Evolutionary conservation across 1,284 basidiomycete genomes (phyloP), one percentile per base, ranked within the genome.

Genomic region (Melampsora americana): DNA sequence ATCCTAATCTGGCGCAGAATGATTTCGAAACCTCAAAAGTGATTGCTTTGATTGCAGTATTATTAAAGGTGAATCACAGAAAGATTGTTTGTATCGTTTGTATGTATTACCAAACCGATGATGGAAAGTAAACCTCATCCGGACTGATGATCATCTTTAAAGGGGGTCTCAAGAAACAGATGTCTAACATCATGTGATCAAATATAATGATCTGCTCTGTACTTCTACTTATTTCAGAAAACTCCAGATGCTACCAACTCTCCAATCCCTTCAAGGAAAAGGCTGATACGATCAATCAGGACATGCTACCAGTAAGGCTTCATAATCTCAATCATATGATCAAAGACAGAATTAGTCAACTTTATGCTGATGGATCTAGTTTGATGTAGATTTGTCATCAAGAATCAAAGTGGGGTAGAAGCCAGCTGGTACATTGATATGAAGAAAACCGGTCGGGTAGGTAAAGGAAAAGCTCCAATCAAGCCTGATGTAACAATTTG

Each of bases 401-500:
- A 69, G 60, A 76, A 76, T 23, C 42, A 68, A 42, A 59, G 39
- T 44, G 73, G 73, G 16, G 66, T 62, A 39, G 73, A 76, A 68
- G 66, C 32, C 12, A 50, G n/a, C 39, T 76, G 73, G 73, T 76
- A 61, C 61, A 56, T 76, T 14, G 73, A 76, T 28, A 68, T 76
- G 66, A 76, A 69, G 66, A 68, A 69, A 46, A 76, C 53, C 28
- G 73, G 73, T 9, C 73, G 65, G 16, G 73, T 76, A 7, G 73
- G 65, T 5, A 76, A 76, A 26, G 73, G 73, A 12, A 68, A 69
- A 35, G 66, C 73, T 12, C 73, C 73, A 5, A 67, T 62, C 42
- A 76, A 76, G 46, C 73, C 73, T 2, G 73, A 76, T 48, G 73
- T 76, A 1, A 68, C 73, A 23, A 68, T 76, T 44, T 76, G 66